Percentiles rank a stretch among this genome's conserved stretches.
These are phyloP conservation scores for Apium graveolens DNA, from an alignment of 129 eudicot genomes.

Conservation along the genomic window DNA sequence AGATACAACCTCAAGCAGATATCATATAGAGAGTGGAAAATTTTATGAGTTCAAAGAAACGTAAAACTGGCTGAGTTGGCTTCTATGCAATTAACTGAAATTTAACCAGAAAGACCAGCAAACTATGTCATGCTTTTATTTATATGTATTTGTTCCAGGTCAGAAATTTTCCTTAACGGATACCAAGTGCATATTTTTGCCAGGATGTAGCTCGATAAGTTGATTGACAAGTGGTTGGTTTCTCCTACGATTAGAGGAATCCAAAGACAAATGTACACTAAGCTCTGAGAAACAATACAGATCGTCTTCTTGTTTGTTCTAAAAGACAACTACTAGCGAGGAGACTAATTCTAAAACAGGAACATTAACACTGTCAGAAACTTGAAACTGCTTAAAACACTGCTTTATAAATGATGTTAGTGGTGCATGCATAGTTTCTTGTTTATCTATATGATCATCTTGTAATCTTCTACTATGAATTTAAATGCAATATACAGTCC, in stretches of 20 bases:
- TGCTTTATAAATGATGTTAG: not conserved
- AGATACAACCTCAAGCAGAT: slow-evolving; percentile 53
- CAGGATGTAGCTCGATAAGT: slow-evolving; percentile 55
- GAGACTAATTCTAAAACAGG: not conserved
- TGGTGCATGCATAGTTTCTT: not conserved
- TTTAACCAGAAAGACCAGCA: slow-evolving; percentile 56
- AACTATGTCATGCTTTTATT: slow-evolving; percentile 57
- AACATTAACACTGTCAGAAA: not conserved
- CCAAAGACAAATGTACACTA: too few relatives aligned
- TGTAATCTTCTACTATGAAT: not conserved
- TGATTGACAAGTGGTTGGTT: slow-evolving; percentile 45
- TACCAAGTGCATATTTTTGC: slow-evolving; percentile 45
- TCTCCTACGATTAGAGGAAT: slow-evolving; percentile 60
- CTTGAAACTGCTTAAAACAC: not conserved
- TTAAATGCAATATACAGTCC: not conserved
- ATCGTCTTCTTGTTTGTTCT: too few relatives aligned
- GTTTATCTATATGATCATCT: not conserved
- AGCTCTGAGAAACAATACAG: too few relatives aligned
- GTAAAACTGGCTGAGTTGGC: slow-evolving; percentile 53
- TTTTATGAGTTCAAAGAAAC: slow-evolving; percentile 34
- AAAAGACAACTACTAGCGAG: too few relatives aligned
- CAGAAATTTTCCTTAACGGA: slow-evolving; percentile 60
- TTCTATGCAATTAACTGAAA: slow-evolving; percentile 40
- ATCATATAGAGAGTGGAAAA: too few relatives aligned
- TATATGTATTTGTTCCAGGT: slow-evolving; percentile 39